Evolutionary conservation across 1,284 basidiomycete species (phyloP).

Genomic region (Xanthoconium separans): DNA sequence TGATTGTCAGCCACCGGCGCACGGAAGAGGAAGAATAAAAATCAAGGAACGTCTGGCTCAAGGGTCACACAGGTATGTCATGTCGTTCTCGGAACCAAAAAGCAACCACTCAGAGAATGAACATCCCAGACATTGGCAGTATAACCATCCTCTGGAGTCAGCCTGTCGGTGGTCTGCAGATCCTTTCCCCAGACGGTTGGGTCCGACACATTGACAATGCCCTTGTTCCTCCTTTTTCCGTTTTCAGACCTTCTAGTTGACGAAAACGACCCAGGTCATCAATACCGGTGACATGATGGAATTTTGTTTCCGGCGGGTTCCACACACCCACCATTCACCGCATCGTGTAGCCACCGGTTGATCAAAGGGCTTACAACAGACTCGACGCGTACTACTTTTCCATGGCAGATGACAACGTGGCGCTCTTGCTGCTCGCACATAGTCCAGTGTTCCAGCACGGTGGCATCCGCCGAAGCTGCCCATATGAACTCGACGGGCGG

Average conservation of each 20-base stretch:
- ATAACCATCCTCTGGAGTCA: conserved; percentile 22
- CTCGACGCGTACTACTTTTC: conserved; percentile 46
- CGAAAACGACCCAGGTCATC: background rate
- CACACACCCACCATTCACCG: background rate
- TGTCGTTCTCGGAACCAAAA: background rate
- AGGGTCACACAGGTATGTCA: conserved; percentile 51
- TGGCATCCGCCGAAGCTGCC: conserved; percentile 31
- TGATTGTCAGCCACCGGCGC: background rate
- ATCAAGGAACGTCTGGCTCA: background rate
- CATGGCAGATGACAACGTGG: conserved; percentile 19
- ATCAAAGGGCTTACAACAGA: conserved; percentile 26
- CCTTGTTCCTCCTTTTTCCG: background rate
- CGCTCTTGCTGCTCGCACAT: conserved; percentile 27
- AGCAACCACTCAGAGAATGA: background rate
- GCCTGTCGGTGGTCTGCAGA: background rate
- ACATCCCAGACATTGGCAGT: conserved; percentile 47
- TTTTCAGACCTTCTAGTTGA: background rate
- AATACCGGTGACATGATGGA: conserved; percentile 51
- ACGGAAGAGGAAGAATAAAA: background rate
- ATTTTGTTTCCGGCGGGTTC: conserved; percentile 17
- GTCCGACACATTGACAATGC: conserved; percentile 17
- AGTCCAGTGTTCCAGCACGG: conserved; percentile 30
- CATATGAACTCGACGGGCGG: conserved; percentile 25
- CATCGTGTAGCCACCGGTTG: background rate
- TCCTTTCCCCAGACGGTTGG: background rate